phyloP scores from a whole-genome alignment of 75 land plant genomes.

The Cunninghamia lanceolata region DNA sequence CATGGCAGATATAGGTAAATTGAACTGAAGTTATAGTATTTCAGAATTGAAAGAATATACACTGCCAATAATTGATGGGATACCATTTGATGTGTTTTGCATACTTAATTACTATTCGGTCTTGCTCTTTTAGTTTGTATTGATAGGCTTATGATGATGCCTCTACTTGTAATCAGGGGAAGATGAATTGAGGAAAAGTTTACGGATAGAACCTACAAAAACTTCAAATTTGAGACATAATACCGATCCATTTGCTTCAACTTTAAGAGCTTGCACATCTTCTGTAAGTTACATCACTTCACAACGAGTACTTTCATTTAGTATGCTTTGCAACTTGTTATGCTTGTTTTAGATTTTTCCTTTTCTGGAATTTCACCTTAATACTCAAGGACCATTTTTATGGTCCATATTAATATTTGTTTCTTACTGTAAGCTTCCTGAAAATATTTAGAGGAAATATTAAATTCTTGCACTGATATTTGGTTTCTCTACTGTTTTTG shows the following conservation, averaged over 20 bases:
- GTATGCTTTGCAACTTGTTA: not conserved
- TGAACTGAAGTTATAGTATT: constrained; percentile 2
- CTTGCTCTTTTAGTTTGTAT: no score
- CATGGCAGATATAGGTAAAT: not conserved
- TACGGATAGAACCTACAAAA: not conserved
- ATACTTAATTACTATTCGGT: not conserved
- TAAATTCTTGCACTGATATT: not conserved
- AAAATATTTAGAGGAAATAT: not conserved
- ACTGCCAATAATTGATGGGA: not conserved
- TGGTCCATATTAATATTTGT: not conserved
- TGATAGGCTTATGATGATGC: not conserved
- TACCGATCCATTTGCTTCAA: not conserved
- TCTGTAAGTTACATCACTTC: not conserved
- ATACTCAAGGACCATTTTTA: not conserved
- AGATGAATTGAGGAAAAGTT: not conserved
- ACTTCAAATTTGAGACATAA: not conserved
- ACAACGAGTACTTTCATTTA: not conserved
- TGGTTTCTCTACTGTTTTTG: not conserved
- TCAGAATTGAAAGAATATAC: not conserved
- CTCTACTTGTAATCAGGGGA: not conserved
- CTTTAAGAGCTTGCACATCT: not conserved
- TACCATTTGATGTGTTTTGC: not conserved
- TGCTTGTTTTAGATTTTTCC: not conserved
- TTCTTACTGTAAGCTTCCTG: not conserved
- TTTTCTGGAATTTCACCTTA: not conserved